Conservation (phyloP, 768 basidiomycete genomes). For the Boletus fagicola region DNA sequence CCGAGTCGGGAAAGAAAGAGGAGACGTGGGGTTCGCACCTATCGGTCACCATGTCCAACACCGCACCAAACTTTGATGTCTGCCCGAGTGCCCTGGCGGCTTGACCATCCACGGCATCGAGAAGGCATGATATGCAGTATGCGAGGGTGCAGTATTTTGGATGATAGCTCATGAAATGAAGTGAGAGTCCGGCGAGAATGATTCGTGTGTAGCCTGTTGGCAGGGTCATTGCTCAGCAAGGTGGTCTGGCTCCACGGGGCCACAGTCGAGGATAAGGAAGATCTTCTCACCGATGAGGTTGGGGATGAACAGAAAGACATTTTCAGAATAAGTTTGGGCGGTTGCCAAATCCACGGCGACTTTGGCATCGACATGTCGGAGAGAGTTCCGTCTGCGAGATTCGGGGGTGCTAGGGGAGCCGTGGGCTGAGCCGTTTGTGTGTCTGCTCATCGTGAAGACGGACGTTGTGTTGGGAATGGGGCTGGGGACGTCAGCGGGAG, state of each 20-base stretch:
- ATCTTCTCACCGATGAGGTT: slow-evolving; percentile 82
- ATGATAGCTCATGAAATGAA: slow-evolving; percentile 93
- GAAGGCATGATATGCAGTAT: slow-evolving; percentile 85
- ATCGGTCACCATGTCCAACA: slow-evolving; percentile 99
- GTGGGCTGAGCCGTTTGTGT: slow-evolving; percentile 31
- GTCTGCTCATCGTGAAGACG: slow-evolving; percentile 23
- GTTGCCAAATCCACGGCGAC: slow-evolving; percentile 86
- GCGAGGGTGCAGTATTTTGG: slow-evolving; percentile 89
- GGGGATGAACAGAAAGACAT: slow-evolving; percentile 95
- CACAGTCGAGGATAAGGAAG: neutral
- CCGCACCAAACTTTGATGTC: slow-evolving; percentile 95
- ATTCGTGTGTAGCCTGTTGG: slow-evolving; percentile 82
- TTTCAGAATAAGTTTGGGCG: slow-evolving; percentile 85
- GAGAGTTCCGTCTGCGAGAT: slow-evolving; percentile 49
- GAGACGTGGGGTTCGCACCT: slow-evolving; percentile 51
- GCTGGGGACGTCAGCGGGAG: neutral
- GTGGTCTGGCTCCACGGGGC: neutral
- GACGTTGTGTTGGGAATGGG: neutral
- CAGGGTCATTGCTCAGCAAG: slow-evolving; percentile 1
- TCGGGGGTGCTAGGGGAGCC: slow-evolving; percentile 27
- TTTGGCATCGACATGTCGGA: slow-evolving; percentile 79
- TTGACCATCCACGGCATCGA: slow-evolving; percentile 94
- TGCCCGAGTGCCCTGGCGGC: slow-evolving; percentile 87
- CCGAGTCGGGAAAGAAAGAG: neutral
- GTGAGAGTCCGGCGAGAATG: slow-evolving; percentile 82